Evolutionary conservation across 768 basidiomycete genomes (phyloP).

Genomic region (Peribolospora baueri): DNA sequence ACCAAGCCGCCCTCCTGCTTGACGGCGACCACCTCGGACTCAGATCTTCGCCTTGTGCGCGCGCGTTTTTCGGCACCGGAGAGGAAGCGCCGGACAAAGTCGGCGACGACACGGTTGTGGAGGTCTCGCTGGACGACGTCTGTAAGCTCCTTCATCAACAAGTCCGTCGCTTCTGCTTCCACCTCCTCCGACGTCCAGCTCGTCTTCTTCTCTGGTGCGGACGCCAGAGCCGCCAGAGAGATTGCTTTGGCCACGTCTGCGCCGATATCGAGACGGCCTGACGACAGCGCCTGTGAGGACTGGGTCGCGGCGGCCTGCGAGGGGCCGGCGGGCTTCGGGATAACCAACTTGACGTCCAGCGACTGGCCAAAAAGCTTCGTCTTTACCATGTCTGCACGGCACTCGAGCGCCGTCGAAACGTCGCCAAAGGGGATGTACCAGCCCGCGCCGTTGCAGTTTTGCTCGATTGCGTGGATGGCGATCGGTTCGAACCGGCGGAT

Average conservation of each 20-base stretch:
- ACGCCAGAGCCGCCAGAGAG: not conserved
- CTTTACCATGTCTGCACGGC: no score
- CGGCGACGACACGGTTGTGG: constrained; percentile 5
- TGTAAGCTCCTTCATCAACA: constrained; percentile 9
- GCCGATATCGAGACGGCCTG: not conserved
- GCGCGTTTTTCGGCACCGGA: not conserved
- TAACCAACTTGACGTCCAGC: no score
- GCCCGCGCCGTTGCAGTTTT: constrained; percentile 32
- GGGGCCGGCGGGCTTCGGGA: not conserved
- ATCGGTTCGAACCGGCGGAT: no score
- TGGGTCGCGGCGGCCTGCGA: not conserved
- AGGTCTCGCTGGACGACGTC: constrained; percentile 9
- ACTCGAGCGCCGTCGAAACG: constrained; percentile 9
- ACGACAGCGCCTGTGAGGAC: not conserved
- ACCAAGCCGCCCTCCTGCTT: no score
- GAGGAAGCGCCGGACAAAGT: not conserved
- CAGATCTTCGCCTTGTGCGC: not conserved
- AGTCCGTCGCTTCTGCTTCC: constrained; percentile 8
- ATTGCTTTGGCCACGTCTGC: not conserved
- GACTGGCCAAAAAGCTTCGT: no score
- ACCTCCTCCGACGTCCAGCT: constrained; percentile 10
- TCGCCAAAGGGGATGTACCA: constrained; percentile 64
- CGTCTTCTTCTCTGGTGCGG: constrained; percentile 2
- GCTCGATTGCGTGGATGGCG: no score
- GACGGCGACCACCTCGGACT: no score